Conservation (phyloP, 768 basidiomycete species). For the Tylopilus sp. region DNA sequence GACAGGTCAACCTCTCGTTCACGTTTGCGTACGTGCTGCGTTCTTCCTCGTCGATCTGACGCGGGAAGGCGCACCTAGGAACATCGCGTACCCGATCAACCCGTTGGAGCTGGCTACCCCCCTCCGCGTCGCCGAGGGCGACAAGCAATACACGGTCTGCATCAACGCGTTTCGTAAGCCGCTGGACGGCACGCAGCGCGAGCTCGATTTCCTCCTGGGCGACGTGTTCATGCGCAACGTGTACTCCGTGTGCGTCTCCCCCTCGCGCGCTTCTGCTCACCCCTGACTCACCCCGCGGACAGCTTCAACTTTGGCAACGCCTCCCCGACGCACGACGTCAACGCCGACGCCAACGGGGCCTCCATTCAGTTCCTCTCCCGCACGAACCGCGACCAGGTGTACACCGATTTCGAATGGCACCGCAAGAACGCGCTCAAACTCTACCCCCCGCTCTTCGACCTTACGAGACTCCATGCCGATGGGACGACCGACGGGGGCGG, state of each 20-base stretch:
- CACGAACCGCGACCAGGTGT: constrained; percentile 35
- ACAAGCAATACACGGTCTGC: constrained; percentile 39
- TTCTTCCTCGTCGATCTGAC: background rate
- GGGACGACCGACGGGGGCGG: constrained; percentile 22
- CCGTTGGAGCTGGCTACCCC: constrained; percentile 42
- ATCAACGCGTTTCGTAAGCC: constrained; percentile 32
- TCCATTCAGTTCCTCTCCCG: constrained; percentile 41
- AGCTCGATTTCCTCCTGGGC: constrained; percentile 40
- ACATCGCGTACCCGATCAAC: constrained; percentile 37
- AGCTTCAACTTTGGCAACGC: constrained; percentile 45
- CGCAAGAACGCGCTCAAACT: constrained; percentile 14
- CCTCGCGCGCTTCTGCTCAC: background rate
- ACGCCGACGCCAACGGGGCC: constrained; percentile 24
- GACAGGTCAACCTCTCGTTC: constrained; percentile 29
- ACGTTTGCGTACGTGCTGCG: constrained; percentile 10
- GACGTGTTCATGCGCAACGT: constrained; percentile 46
- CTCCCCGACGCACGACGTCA: constrained; percentile 1
- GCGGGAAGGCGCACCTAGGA: constrained; percentile 11
- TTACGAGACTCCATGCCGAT: constrained; percentile 16
- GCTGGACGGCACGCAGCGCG: constrained; percentile 23
- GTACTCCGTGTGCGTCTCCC: constrained; percentile 35
- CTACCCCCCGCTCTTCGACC: constrained; percentile 24
- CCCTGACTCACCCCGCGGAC: background rate
- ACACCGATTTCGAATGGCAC: constrained; percentile 21
- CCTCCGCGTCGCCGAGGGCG: constrained; percentile 21